These are phyloP conservation scores for Bjerkandera adusta DNA, from an alignment of 1,284 basidiomycete genomes.

Conservation along the genomic window DNA sequence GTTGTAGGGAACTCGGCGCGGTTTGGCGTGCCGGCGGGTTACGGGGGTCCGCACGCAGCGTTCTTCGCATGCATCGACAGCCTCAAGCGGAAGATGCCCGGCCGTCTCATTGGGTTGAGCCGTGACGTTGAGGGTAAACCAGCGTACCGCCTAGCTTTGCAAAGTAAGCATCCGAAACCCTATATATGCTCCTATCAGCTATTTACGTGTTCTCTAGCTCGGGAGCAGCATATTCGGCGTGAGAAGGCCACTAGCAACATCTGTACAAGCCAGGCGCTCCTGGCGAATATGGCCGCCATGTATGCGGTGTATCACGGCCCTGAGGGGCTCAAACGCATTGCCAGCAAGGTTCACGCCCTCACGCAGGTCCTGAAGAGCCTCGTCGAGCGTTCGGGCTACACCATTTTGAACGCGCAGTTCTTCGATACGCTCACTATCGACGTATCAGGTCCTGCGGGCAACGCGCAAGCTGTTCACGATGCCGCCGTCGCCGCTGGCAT, in stretches of 20 bases:
- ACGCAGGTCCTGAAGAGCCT: slow-evolving; percentile 77
- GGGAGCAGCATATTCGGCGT: slow-evolving; percentile 95
- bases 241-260: slow-evolving; percentile 96
- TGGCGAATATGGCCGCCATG: slow-evolving; percentile 98
- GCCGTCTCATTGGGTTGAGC: slow-evolving; percentile 89
- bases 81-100: slow-evolving; percentile 97
- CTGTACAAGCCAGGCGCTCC: slow-evolving; percentile 89
- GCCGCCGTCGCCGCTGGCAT: slow-evolving; percentile 68
- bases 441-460: slow-evolving; percentile 56
- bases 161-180: slow-evolving; percentile 62
- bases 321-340: slow-evolving; percentile 82
- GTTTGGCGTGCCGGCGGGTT: slow-evolving; percentile 91
- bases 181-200: neutral
- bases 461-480: slow-evolving; percentile 69
- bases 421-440: slow-evolving; percentile 96
- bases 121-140: slow-evolving; percentile 83
- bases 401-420: slow-evolving; percentile 62
- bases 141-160: slow-evolving; percentile 91
- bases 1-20: slow-evolving; percentile 94
- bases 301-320: slow-evolving; percentile 98
- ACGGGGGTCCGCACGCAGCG: slow-evolving; percentile 90
- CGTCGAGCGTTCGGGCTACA: slow-evolving; percentile 76
- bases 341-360: slow-evolving; percentile 87
- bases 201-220: slow-evolving; percentile 52
- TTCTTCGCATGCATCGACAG: slow-evolving; percentile 95